Evolutionary conservation across 2,329 filamentous ascomycete species (phyloP).

Genomic region (Fusarium sp.): DNA sequence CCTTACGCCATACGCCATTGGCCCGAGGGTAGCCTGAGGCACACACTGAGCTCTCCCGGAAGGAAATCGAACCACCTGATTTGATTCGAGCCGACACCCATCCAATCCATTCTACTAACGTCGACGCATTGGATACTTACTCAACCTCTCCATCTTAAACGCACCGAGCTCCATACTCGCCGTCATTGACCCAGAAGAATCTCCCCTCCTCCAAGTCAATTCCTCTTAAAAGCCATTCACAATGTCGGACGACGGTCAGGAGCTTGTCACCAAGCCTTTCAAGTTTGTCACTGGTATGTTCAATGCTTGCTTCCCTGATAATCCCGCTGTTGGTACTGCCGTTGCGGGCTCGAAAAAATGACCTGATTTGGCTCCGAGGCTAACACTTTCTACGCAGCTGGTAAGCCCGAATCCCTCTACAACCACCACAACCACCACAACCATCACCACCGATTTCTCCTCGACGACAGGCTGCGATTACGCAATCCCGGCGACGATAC

Average conservation of each 20-base stretch:
- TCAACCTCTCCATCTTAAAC: constrained; percentile 44
- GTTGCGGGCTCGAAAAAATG: constrained; percentile 43
- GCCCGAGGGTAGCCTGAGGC: constrained; percentile 50
- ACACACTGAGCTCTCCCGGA: constrained; percentile 42
- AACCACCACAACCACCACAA: constrained; percentile 5
- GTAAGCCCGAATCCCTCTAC: constrained; percentile 46
- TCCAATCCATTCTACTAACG: constrained; percentile 25
- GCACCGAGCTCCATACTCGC: constrained; percentile 46
- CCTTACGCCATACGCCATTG: constrained; percentile 50
- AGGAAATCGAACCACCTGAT: constrained; percentile 52
- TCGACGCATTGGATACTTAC: constrained; percentile 45
- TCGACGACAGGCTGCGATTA: constrained; percentile 25
- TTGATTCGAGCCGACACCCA: constrained; percentile 50
- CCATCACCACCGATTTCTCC: constrained; percentile 20
- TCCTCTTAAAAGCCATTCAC: constrained; percentile 55
- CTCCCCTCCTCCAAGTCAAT: constrained; percentile 36
- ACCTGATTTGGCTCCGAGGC: constrained; percentile 50
- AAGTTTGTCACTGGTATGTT: constrained; percentile 98
- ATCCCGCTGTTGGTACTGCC: constrained; percentile 49
- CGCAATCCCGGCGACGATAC: constrained; percentile 32
- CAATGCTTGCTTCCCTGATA: constrained; percentile 38
- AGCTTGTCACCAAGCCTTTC: constrained; percentile 96
- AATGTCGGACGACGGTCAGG: constrained; percentile 83
- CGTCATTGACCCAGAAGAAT: constrained; percentile 45
- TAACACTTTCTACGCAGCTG: constrained; percentile 55